phyloP scores from a whole-genome alignment of 306 rosid species.

The Gastrolobium villosum region DNA sequence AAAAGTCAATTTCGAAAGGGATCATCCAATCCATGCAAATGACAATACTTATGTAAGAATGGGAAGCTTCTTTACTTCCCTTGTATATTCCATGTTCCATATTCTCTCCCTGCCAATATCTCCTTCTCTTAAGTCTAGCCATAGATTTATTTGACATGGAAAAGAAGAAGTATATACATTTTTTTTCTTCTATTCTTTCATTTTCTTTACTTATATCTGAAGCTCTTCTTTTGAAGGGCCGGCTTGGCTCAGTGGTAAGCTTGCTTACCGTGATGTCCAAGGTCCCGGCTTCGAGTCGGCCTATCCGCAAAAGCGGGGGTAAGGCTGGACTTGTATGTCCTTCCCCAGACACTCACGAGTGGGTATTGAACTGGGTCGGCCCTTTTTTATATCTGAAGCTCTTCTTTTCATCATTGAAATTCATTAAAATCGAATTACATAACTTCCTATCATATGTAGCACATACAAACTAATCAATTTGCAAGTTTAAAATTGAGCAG shows the following conservation, averaged over 20 bases:
- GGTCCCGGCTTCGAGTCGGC: too few species aligned
- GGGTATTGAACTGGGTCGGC: too few species aligned
- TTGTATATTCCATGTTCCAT: not conserved
- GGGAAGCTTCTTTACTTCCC: not conserved
- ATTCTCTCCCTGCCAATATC: not conserved
- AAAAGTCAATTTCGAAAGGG: too few species aligned
- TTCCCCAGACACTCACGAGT: too few species aligned
- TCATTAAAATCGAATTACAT: not conserved
- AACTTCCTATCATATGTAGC: slow-evolving; percentile 7
- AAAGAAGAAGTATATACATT: not conserved
- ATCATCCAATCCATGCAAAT: not conserved
- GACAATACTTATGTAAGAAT: not conserved
- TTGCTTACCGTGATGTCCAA: too few species aligned
- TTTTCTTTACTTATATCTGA: not conserved
- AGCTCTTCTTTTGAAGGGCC: not conserved
- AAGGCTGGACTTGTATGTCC: too few species aligned
- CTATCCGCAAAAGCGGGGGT: too few species aligned
- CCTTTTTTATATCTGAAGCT: not conserved
- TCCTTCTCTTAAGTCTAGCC: not conserved
- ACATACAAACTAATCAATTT: not conserved
- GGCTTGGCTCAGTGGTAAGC: too few species aligned
- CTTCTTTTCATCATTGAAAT: not conserved
- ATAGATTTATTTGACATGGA: not conserved
- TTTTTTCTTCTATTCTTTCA: slow-evolving; percentile 1
- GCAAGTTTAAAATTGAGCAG: not conserved